These are phyloP conservation scores for Sporisorium exsertum DNA, from an alignment of 1,284 basidiomycete genomes.

Conservation along the genomic window DNA sequence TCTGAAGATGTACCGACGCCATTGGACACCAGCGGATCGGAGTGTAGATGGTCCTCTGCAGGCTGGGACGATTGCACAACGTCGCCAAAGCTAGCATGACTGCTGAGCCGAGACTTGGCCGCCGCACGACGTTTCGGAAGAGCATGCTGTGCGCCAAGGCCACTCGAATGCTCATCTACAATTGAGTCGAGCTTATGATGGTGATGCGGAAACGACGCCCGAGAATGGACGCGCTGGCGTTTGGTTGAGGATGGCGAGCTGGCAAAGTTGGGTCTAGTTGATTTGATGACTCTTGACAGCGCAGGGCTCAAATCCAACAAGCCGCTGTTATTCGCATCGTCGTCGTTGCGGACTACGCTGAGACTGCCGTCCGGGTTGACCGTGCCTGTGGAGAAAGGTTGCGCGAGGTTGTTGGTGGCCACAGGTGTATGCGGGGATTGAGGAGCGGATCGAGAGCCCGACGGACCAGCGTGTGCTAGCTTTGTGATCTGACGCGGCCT, in stretches of 20 bases:
- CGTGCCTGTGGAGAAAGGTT: neutral
- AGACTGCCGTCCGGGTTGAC: slow-evolving; percentile 63
- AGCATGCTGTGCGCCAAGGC: neutral
- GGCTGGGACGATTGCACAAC: slow-evolving; percentile 28
- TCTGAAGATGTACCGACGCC: slow-evolving; percentile 10
- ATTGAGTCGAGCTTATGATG: slow-evolving; percentile 5
- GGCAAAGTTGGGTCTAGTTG: slow-evolving; percentile 22
- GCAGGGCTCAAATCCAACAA: slow-evolving; percentile 62
- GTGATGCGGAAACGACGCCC: neutral
- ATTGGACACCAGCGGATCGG: slow-evolving; percentile 13
- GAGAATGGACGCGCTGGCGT: slow-evolving; percentile 18
- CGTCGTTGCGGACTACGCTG: slow-evolving; percentile 63
- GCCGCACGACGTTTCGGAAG: slow-evolving; percentile 10
- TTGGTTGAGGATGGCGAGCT: slow-evolving; percentile 23
- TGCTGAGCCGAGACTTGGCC: slow-evolving; percentile 38
- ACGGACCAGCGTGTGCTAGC: slow-evolving; percentile 23
- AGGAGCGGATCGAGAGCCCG: slow-evolving; percentile 29
- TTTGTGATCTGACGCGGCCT: slow-evolving; percentile 40
- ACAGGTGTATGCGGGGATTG: slow-evolving; percentile 44
- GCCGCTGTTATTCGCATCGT: slow-evolving; percentile 65
- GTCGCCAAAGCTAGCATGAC: slow-evolving; percentile 11
- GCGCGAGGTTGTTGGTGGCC: slow-evolving; percentile 18
- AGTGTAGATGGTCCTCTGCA: slow-evolving; percentile 26
- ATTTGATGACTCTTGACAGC: slow-evolving; percentile 29
- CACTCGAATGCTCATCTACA: slow-evolving; percentile 5